These are phyloP conservation scores for Metschnikowia hibisci DNA, from an alignment of 805 yeast genomes.

Conservation along the genomic window DNA sequence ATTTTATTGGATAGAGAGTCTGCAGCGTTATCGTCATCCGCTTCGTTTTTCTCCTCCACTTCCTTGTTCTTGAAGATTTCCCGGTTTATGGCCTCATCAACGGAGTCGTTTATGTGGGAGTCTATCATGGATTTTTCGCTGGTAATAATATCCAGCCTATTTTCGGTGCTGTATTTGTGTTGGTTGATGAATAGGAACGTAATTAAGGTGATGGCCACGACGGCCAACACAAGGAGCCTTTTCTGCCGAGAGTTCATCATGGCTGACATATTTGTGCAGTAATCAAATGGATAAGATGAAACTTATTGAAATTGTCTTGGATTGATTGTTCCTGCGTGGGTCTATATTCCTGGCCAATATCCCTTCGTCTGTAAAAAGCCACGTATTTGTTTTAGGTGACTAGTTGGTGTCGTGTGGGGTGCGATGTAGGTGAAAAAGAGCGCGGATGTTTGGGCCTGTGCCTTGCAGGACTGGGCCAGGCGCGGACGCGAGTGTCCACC, in stretches of 20 bases:
- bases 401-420: slow-evolving; percentile 1
- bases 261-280: not conserved
- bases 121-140: slow-evolving; percentile 27
- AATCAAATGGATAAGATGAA: too few species aligned
- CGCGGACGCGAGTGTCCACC: not conserved
- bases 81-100: slow-evolving; percentile 39
- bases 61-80: slow-evolving; percentile 28
- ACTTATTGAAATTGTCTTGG: too few species aligned
- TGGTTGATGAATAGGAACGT: slow-evolving; percentile 27
- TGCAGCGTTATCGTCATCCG: slow-evolving; percentile 3
- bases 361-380: not conserved
- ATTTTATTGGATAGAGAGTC: slow-evolving; percentile 8
- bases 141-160: slow-evolving; percentile 20
- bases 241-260: slow-evolving; percentile 5
- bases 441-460: not conserved
- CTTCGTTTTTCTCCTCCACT: slow-evolving; percentile 11
- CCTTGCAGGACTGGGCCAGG: not conserved
- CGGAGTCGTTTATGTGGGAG: slow-evolving; percentile 31
- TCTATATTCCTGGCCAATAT: too few species aligned
- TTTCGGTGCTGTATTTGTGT: slow-evolving; percentile 32
- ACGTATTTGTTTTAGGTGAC: not conserved
- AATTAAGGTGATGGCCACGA: slow-evolving; percentile 6
- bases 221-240: slow-evolving; percentile 8
- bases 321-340: too few species aligned
- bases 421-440: slow-evolving; percentile 1